Conservation (phyloP, 768 basidiomycete genomes). For the Mycena leptocephala region DNA sequence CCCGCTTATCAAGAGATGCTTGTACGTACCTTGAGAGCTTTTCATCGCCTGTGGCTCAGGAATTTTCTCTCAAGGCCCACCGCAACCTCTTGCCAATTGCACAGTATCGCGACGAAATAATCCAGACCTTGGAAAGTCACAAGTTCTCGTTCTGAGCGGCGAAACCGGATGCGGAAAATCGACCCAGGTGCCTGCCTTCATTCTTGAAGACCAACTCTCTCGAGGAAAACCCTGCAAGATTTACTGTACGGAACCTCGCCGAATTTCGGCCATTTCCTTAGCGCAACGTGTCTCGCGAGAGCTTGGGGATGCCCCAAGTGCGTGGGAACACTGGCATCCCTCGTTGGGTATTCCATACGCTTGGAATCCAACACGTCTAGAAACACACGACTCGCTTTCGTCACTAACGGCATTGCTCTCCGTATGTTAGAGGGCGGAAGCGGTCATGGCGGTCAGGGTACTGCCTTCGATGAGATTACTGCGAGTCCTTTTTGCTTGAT, state of each 20-base stretch:
- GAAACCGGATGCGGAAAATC: slow-evolving; percentile 86
- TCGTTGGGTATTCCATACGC: slow-evolving; percentile 96
- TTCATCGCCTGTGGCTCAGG: slow-evolving; percentile 3
- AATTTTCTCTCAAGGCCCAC: slow-evolving; percentile 64
- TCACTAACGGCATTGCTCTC: slow-evolving; percentile 95
- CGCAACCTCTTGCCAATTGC: slow-evolving; percentile 92
- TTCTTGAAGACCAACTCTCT: slow-evolving; percentile 91
- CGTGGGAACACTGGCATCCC: slow-evolving; percentile 84
- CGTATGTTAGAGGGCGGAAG: slow-evolving; percentile 96
- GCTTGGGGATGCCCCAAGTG: slow-evolving; percentile 87
- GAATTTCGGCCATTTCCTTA: slow-evolving; percentile 96
- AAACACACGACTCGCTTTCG: slow-evolving; percentile 86
- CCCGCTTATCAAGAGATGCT: slow-evolving; percentile 91
- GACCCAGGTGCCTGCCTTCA: slow-evolving; percentile 95
- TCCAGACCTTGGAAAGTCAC: slow-evolving; percentile 80
- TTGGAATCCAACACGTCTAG: slow-evolving; percentile 89
- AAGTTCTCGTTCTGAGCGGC: slow-evolving; percentile 87
- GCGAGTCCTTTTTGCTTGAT: slow-evolving; percentile 57
- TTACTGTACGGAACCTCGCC: slow-evolving; percentile 94
- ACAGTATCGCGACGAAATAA: slow-evolving; percentile 81
- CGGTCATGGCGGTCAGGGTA: slow-evolving; percentile 78
- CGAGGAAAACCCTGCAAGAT: slow-evolving; percentile 90
- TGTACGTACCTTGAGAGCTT: slow-evolving; percentile 60
- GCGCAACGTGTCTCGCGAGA: slow-evolving; percentile 96
- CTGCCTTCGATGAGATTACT: slow-evolving; percentile 95